Evolutionary conservation across 202 grass and related monocot genomes (phyloP), one percentile per base, ranked within the genome.

Genomic region (Bolboschoenoplectus hybrid): DNA sequence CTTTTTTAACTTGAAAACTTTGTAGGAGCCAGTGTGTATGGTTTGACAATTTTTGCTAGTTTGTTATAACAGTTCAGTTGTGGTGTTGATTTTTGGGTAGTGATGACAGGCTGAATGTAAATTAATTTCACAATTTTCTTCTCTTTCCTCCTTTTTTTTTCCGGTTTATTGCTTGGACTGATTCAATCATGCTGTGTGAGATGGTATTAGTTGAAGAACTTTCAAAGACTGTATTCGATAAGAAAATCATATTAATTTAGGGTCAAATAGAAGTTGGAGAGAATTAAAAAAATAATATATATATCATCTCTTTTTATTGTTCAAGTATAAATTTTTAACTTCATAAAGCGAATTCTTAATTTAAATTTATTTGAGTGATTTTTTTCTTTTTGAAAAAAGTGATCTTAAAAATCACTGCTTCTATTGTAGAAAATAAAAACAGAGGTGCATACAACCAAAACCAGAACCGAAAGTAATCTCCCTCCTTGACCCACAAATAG

Each of bases 31-130:
- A 38, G 14, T 74, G 74, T 38, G 74, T 40, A 78, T 72, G 17
- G 8, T 74, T 74, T 74, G 50, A 80, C 53, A n/a, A 78, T 41
- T 60, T 61, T 58, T 61, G 5, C 14, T 79, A 60, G 52, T 79
- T 60, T 60, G 52, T 53, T 79, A 79, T n/a, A 41, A 14, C 36
- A 80, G 6, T 19, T 5, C 5, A 43, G 51, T 80, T n/a, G 3
- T 11, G 2, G 53, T 41, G 52, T 77, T 78, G 34, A 2, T 58
- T 79, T 67, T 57, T 80, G 52, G 52, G 13, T 61, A 60, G 36
- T 61, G 35, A 80, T 9, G 8, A 32, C 19, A 60, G 53, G 53
- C 36, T 60, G 76, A 79, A 58, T 80, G 76, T 80, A 80, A 80
- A 80, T 61, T 26, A 58, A n/a, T 79, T 41, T 55, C 34, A 60